These are phyloP conservation scores for Harrya chromipes DNA, from an alignment of 768 basidiomycete species.

Conservation along the genomic window DNA sequence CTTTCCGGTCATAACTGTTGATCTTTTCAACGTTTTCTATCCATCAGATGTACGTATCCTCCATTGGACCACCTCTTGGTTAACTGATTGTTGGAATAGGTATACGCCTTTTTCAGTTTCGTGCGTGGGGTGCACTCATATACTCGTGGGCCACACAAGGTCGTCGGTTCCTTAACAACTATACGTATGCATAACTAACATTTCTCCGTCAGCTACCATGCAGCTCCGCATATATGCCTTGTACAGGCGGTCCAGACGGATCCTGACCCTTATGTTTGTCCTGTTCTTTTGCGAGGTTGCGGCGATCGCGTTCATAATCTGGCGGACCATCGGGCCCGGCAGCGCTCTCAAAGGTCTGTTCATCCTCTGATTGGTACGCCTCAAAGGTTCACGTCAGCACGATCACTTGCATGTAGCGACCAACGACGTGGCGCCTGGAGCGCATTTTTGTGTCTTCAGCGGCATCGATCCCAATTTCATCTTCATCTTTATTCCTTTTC, in stretches of 20 bases:
- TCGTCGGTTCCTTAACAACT: conserved; percentile 1
- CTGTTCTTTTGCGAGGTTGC: conserved; percentile 24
- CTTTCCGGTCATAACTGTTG: not conserved
- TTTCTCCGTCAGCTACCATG: conserved; percentile 25
- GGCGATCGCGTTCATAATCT: conserved; percentile 26
- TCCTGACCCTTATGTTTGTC: conserved; percentile 17
- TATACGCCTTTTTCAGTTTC: conserved; percentile 27
- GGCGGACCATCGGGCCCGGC: conserved; percentile 22
- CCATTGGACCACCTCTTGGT: not conserved
- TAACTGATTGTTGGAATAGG: conserved; percentile 13
- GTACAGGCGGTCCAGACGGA: conserved; percentile 25
- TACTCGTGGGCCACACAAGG: conserved; percentile 34
- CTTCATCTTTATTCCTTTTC: conserved; percentile 30
- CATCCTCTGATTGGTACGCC: not conserved
- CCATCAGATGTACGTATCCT: conserved; percentile 20
- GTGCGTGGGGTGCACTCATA: conserved; percentile 31
- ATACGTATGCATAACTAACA: conserved; percentile 3
- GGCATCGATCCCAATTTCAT: conserved; percentile 21
- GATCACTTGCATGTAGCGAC: conserved; percentile 5
- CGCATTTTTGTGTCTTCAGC: conserved; percentile 20
- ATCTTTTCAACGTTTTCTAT: not conserved
- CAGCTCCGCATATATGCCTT: conserved; percentile 33
- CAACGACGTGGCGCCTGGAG: not conserved
- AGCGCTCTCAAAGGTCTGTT: conserved; percentile 22
- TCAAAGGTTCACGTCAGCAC: not conserved